Base-by-base conservation (phyloP, 805 yeast genomes). In the Metschnikowia gelsemii region DNA sequence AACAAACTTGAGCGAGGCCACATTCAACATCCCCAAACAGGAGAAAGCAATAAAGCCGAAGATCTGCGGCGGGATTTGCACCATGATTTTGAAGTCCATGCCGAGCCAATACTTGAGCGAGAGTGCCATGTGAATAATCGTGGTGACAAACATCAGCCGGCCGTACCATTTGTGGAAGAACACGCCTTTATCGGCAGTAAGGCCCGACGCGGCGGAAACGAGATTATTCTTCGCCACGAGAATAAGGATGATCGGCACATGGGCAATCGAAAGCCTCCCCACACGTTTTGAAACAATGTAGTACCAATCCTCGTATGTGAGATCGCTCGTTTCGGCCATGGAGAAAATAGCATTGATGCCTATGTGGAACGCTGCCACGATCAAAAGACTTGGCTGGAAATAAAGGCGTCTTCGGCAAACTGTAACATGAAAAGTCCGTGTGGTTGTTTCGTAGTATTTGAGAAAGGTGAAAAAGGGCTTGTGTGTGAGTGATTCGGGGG, bases 21-120 rank as follows among this genome's bases (percentile, higher is more conserved):
- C 61, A 8, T 61, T 61, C 39, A 72, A 50, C 32, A 70, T 34
- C 18, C 59, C 60, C 52, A 72, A 61, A 31, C 64, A 55, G 5
- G 58, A 62, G 44, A 63, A 68, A 2, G 77, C 69, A 32, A 74
- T 73, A 54, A 68, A 62, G 7, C 79, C 79, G 55, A 73, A 73
- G n/a, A 69, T 68, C 43, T 69, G 74, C 1, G 78, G 78, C 4
- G 79, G 79, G 31, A 73, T 73, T 17, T 51, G 32, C 8, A 73
- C 41, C 76, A 71, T 70, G 8, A 68, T 51, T 6, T 54, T 41
- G 41, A 70, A 66, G 21, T 63, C 59, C 37, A 71, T 33, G 5
- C 50, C 54, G n/a, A 70, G 44, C 78, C 78, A 74, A 50, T 73
- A 72, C 13, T 51, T 43, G 13, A 58, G 45, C 2, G 64, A 46